phyloP scores from a whole-genome alignment of 352 stramenopile species.

The Thraustochytrium sp. region DNA sequence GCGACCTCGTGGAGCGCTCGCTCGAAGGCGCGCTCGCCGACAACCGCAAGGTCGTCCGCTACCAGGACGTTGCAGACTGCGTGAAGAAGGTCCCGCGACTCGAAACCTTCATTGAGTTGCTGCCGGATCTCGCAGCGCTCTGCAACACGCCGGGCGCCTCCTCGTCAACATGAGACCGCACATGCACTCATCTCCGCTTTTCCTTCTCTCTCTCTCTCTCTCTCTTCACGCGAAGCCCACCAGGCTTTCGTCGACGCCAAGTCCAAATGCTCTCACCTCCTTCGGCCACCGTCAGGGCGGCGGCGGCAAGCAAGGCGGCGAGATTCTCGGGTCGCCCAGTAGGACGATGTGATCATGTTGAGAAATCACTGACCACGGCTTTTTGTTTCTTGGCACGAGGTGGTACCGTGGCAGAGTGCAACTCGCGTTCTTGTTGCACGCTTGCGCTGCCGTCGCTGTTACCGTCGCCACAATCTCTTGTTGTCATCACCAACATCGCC shows the following conservation, averaged over 20 bases:
- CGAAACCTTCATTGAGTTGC: constrained; percentile 1
- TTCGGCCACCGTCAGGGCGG: too few species aligned
- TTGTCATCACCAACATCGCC: not conserved
- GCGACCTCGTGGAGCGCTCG: not conserved
- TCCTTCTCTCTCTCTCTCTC: not conserved
- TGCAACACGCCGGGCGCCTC: not conserved
- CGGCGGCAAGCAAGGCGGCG: too few species aligned
- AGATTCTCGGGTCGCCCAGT: too few species aligned
- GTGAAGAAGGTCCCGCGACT: not conserved
- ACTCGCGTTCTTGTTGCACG: too few species aligned
- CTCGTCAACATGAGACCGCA: not conserved
- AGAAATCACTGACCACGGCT: too few species aligned
- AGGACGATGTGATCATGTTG: too few species aligned
- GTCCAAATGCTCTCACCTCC: too few species aligned
- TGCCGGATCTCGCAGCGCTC: not conserved
- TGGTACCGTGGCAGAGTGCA: too few species aligned
- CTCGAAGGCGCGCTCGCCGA: not conserved
- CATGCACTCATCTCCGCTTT: not conserved
- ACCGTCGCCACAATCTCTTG: not conserved
- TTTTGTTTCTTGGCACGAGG: too few species aligned
- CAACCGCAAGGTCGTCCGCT: constrained; percentile 11
- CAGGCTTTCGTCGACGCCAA: too few species aligned
- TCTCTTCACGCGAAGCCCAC: too few species aligned
- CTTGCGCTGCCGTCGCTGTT: not conserved
- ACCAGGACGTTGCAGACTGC: not conserved